Base-by-base conservation (phyloP, 2,329 filamentous ascomycete genomes). In the Phialophora expanda region DNA sequence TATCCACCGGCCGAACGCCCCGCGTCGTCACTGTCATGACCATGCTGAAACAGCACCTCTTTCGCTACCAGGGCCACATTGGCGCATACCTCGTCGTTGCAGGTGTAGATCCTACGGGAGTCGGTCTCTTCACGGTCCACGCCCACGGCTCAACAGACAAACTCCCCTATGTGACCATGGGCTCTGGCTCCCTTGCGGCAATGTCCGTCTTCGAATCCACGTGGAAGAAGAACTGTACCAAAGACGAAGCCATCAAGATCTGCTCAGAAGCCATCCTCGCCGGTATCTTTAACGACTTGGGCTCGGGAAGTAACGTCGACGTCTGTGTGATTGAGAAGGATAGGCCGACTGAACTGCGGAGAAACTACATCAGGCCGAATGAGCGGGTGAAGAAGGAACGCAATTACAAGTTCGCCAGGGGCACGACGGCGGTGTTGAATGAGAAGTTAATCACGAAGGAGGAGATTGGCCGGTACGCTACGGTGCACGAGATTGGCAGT, bases 11-110 rank as follows among this genome's bases (percentile, higher is more conserved):
- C 79, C 94, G 95, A 79, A 93, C 95, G 81, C 94, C 95, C 67
- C 93, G 95, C 77, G 96, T 99, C 73, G 93, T 97, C 73, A 99
- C 95, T 69, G 96, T 93, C 85, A 99, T 99, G 95, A 99, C 95
- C 59, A 90, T 99, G 85, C 89, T 99, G 71, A 99, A 99, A 86
- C 95, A 99, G 83, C 95, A 99, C 80, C 91, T 99, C 69, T 99
- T 99, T 90, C 89, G 91, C 74, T 92, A 99, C 85, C 95, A 99
- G 80, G 95, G 95, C 73, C 87, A 99, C 83, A 97, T 99, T 73
- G 95, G 96, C 73, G 95, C 95, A 70, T 99, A 99, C 81, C 89
- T 99, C 65, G 95, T 99, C 72, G 92, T 99, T 65, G 95, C 95
- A 44, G 95, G 95, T 71, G 93, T 96, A 76, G 95, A 99, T 78